These are phyloP conservation scores for Piper betle DNA, from an alignment of 164 flowering plant genomes.

Conservation along the genomic window DNA sequence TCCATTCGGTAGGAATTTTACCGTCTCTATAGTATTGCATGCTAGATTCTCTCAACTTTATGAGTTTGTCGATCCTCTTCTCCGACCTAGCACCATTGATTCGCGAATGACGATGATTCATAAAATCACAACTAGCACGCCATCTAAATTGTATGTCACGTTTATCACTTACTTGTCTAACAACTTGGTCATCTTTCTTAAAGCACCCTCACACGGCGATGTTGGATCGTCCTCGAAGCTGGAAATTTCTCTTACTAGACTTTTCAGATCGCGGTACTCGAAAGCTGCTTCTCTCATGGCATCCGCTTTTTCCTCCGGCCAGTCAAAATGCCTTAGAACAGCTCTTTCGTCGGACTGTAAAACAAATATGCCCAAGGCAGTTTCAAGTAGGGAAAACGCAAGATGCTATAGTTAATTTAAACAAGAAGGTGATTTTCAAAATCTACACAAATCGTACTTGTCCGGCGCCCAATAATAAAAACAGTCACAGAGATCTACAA, in stretches of 20 bases:
- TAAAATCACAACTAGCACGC: too few species aligned
- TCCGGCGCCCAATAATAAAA: too few species aligned
- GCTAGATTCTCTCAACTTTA: too few species aligned
- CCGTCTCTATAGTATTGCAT: too few species aligned
- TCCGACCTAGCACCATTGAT: constrained; percentile 22
- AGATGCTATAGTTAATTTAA: background rate
- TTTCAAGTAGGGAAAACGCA: background rate
- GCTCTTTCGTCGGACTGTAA: constrained; percentile 64
- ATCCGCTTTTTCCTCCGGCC: constrained; percentile 77
- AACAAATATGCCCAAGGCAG: background rate
- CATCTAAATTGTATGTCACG: too few species aligned
- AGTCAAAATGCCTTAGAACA: constrained; percentile 59
- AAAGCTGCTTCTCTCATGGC: constrained; percentile 67
- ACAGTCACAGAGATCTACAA: too few species aligned
- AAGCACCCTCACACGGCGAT: constrained; percentile 34
- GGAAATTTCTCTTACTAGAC: constrained; percentile 37
- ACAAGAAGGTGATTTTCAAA: too few species aligned
- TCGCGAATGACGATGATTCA: background rate
- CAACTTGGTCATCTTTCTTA: constrained; percentile 50
- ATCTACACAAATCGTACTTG: too few species aligned
- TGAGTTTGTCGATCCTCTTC: too few species aligned
- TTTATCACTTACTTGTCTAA: constrained; percentile 42
- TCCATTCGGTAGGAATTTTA: too few species aligned
- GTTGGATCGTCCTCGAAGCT: constrained; percentile 31
- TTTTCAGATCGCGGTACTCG: constrained; percentile 51